These are phyloP conservation scores for Trichoderma asperelloides DNA, from an alignment of 495 filamentous ascomycete genomes.

Conservation along the genomic window DNA sequence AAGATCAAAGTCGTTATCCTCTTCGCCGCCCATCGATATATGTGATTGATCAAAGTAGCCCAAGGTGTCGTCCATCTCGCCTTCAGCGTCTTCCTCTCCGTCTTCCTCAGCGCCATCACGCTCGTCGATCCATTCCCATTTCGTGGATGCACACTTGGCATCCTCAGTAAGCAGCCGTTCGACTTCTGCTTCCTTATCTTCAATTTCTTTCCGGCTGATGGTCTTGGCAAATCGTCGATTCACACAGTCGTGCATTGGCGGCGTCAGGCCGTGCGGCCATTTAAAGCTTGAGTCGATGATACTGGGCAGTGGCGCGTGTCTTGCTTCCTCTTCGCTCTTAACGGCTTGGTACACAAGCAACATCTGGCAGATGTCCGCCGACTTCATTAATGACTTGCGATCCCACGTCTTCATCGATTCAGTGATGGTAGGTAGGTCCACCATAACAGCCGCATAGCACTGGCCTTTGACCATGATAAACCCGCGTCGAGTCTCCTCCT, in stretches of 20 bases:
- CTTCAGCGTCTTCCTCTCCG: constrained; percentile 41
- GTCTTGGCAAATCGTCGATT: constrained; percentile 81
- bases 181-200: constrained; percentile 78
- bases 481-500: constrained; percentile 63
- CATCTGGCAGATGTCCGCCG: constrained; percentile 93
- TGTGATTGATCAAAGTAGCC: constrained; percentile 25
- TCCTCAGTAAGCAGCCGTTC: constrained; percentile 68
- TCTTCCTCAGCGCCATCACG: constrained; percentile 42
- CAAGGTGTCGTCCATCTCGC: constrained; percentile 29
- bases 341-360: constrained; percentile 69
- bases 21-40: constrained; percentile 16
- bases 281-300: constrained; percentile 58
- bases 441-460: constrained; percentile 69
- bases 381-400: constrained; percentile 83
- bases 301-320: constrained; percentile 50
- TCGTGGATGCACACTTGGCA: constrained; percentile 42
- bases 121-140: constrained; percentile 58
- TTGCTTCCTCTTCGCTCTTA: constrained; percentile 64
- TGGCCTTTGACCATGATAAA: constrained; percentile 59
- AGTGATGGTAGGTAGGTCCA: constrained; percentile 85
- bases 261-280: constrained; percentile 87
- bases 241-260: constrained; percentile 78
- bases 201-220: constrained; percentile 73
- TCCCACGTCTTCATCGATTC: constrained; percentile 98
- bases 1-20: constrained; percentile 28